Base-by-base conservation (phyloP, 176 grass and related monocot species). In the Dactylis glomerata region DNA sequence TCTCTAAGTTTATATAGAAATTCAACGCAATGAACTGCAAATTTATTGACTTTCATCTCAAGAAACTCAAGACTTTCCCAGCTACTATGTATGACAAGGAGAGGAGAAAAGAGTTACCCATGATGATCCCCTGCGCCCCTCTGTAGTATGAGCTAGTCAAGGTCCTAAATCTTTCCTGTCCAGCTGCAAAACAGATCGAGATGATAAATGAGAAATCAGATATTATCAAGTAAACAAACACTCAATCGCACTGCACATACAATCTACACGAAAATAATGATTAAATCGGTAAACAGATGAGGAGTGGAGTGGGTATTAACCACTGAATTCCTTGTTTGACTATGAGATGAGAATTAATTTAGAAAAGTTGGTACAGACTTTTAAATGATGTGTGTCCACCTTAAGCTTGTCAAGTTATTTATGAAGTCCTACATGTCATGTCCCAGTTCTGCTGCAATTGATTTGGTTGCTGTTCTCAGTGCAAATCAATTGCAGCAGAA, bases 121-220 rank as follows among this genome's bases (percentile, higher is more conserved):
- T 92, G 30, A 97, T 91, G 78, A 97, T 87, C 8, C 95, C 95
- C 78, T 97, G 95, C 13, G 95, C 95, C 76, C 92, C 95, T 94
- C 95, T 94, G 58, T 97, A 97, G 57, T 97, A 97, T n/a, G 90
- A 97, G 68, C 92, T 97, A 22, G 95, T 97, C 68, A 97, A 88
- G 75, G 92, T 97, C 89, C 90, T 91, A 56, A 97, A 97, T 47
- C 94, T 84, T 79, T 94, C 94, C 78, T 97, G 94, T 87, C 94
- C 94, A 94, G 94, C 94, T 97, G 88, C 51, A 75, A 32, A 40
- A 70, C 3, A 81, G 33, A 80, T 81, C 9, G 28, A 40, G 15
- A 33, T 45, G 19, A 45, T 0, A 73, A 71, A 85, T 78, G 17
- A 42, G 32, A 42, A 42, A 52, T 52, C 50, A 52, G 50, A 79